Percentiles rank a stretch among this genome's conserved stretches.
phyloP scores from a whole-genome alignment of 2,329 filamentous ascomycete species.

The Epichloe sylvatica region DNA sequence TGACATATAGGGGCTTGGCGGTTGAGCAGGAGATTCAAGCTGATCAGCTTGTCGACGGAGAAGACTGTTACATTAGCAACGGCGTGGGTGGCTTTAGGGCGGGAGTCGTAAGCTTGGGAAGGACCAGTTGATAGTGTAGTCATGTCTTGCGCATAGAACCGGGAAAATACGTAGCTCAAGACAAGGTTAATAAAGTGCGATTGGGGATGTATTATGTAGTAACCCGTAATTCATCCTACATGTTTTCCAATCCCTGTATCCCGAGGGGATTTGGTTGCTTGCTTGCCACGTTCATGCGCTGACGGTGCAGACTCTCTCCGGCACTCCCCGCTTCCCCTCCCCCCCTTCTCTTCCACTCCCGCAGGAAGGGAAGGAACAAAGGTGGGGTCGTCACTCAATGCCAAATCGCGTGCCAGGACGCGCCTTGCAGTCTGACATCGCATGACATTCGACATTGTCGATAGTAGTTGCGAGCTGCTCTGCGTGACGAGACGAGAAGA shows the following conservation, averaged over 20 bases:
- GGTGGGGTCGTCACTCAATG: neutral
- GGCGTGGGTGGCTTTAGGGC: conserved; percentile 65
- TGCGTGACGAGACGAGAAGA: neutral
- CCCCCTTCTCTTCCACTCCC: no score
- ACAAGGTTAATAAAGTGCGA: no score
- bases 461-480: neutral
- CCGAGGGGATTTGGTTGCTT: no score
- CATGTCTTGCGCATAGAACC: neutral
- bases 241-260: no score
- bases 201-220: no score
- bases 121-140: neutral
- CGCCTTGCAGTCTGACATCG: neutral
- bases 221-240: no score
- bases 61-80: conserved; percentile 81
- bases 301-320: no score
- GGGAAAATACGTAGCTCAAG: neutral
- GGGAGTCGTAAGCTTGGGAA: conserved; percentile 25
- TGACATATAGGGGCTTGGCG: conserved; percentile 37
- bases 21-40: conserved; percentile 48
- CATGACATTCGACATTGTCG: neutral
- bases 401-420: neutral
- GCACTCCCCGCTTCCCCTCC: no score
- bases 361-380: neutral
- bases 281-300: no score
- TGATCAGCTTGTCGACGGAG: conserved; percentile 51